phyloP scores from a whole-genome alignment of 108 stramenopile species.

The Bacterosira constricta region DNA sequence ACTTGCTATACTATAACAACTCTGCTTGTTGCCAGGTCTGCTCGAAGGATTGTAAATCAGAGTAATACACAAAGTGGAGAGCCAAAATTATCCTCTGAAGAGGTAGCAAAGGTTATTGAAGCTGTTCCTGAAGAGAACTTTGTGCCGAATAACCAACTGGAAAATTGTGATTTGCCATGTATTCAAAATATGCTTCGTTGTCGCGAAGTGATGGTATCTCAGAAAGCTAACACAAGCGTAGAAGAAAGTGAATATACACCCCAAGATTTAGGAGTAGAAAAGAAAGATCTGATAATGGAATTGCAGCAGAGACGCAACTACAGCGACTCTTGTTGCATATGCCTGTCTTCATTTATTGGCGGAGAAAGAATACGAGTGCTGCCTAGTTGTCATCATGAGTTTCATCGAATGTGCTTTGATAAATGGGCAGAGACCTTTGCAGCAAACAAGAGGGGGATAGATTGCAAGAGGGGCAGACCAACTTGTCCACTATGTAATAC shows the following conservation, averaged over 20 bases:
- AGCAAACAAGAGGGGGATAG: slow-evolving; percentile 9
- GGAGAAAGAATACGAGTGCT: slow-evolving; percentile 49
- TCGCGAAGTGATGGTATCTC: slow-evolving; percentile 25
- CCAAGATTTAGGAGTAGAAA: not conserved
- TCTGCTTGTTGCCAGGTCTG: slow-evolving; percentile 34
- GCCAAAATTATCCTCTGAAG: slow-evolving; percentile 12
- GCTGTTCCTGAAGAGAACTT: slow-evolving; percentile 50
- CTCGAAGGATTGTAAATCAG: slow-evolving; percentile 4
- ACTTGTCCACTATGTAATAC: slow-evolving; percentile 64
- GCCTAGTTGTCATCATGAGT: slow-evolving; percentile 61
- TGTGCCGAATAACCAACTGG: slow-evolving; percentile 37
- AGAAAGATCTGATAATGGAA: slow-evolving; percentile 34
- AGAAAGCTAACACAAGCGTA: not conserved
- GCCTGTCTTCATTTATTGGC: slow-evolving; percentile 34
- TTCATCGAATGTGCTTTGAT: slow-evolving; percentile 60
- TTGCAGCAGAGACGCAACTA: slow-evolving; percentile 39
- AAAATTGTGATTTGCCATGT: slow-evolving; percentile 19
- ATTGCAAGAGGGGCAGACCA: slow-evolving; percentile 40
- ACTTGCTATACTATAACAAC: slow-evolving; percentile 37
- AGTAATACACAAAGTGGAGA: not conserved
- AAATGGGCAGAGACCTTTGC: slow-evolving; percentile 64
- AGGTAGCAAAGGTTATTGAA: slow-evolving; percentile 30
- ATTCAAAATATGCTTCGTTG: slow-evolving; percentile 42
- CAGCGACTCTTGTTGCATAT: slow-evolving; percentile 60
- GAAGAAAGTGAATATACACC: not conserved